Conservation (phyloP, 257 asterid species). For the Solanum sitiens region DNA sequence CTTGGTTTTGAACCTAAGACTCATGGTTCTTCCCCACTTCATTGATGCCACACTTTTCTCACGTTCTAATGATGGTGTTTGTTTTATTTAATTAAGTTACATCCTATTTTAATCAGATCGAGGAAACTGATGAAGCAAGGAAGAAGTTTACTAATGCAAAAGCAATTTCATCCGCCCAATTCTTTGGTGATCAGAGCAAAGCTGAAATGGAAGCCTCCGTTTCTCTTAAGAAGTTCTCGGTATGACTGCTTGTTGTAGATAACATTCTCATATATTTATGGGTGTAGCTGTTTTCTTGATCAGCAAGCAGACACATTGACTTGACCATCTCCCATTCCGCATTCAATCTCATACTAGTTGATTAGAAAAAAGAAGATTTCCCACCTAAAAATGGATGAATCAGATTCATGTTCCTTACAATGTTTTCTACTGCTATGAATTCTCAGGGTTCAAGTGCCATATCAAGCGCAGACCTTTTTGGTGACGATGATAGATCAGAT, state of each 20-base stretch:
- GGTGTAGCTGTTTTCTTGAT: neutral
- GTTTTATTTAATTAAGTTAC: neutral
- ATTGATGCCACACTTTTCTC: neutral
- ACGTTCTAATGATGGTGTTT: neutral
- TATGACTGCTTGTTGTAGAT: conserved; percentile 20
- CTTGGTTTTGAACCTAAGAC: neutral
- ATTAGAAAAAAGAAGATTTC: neutral
- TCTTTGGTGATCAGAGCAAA: conserved; percentile 64
- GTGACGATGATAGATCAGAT: conserved; percentile 22
- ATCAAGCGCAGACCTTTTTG: conserved; percentile 94
- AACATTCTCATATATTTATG: neutral
- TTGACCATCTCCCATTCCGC: neutral
- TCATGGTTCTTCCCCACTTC: neutral
- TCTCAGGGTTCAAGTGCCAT: conserved; percentile 81
- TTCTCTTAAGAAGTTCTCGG: conserved; percentile 80
- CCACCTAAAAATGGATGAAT: neutral
- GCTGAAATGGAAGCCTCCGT: conserved; percentile 60
- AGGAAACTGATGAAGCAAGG: conserved; percentile 96
- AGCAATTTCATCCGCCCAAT: conserved; percentile 96
- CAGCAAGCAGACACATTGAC: neutral
- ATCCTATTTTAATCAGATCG: conserved; percentile 35
- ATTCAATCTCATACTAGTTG: neutral
- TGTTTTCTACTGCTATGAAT: neutral
- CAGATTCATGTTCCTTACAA: neutral
- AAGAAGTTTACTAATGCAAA: conserved; percentile 94